These are phyloP conservation scores for Brasenia schreberi DNA, from an alignment of 164 flowering plant species.

Conservation along the genomic window DNA sequence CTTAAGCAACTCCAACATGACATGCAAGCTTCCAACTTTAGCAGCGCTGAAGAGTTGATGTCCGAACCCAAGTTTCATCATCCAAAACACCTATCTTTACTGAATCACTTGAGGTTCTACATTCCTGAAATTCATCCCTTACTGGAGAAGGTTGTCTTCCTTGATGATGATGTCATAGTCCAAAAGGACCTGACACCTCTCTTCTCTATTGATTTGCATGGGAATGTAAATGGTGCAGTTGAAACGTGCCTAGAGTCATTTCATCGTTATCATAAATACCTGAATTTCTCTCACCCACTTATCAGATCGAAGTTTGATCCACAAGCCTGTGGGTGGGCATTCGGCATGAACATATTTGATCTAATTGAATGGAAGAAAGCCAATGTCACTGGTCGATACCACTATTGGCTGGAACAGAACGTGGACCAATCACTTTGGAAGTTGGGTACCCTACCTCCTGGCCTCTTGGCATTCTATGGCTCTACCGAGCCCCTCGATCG, in stretches of 20 bases:
- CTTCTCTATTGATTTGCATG: slow-evolving; percentile 70
- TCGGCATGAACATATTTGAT: slow-evolving; percentile 84
- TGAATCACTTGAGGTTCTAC: slow-evolving; percentile 78
- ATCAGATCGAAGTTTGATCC: slow-evolving; percentile 79
- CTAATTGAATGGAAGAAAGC: slow-evolving; percentile 60
- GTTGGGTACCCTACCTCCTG: slow-evolving; percentile 74
- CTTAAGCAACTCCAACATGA: slow-evolving; percentile 38
- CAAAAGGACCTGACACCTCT: slow-evolving; percentile 78
- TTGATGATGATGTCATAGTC: slow-evolving; percentile 75
- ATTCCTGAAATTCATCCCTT: slow-evolving; percentile 68
- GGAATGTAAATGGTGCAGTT: slow-evolving; percentile 86
- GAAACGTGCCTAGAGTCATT: slow-evolving; percentile 86
- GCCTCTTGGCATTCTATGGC: slow-evolving; percentile 67
- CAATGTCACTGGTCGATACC: slow-evolving; percentile 62
- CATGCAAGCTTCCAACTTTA: slow-evolving; percentile 31
- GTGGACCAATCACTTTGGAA: slow-evolving; percentile 51
- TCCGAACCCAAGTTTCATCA: slow-evolving; percentile 43
- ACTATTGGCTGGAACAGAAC: slow-evolving; percentile 74
- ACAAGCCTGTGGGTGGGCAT: slow-evolving; percentile 85
- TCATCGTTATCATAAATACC: slow-evolving; percentile 73
- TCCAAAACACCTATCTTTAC: slow-evolving; percentile 42
- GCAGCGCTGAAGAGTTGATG: slow-evolving; percentile 22
- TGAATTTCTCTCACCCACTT: slow-evolving; percentile 62
- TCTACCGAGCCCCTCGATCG: slow-evolving; percentile 82
- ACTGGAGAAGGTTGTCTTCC: slow-evolving; percentile 74